phyloP scores from a whole-genome alignment of 2,329 filamentous ascomycete genomes.

The Zopfia rhizophila region DNA sequence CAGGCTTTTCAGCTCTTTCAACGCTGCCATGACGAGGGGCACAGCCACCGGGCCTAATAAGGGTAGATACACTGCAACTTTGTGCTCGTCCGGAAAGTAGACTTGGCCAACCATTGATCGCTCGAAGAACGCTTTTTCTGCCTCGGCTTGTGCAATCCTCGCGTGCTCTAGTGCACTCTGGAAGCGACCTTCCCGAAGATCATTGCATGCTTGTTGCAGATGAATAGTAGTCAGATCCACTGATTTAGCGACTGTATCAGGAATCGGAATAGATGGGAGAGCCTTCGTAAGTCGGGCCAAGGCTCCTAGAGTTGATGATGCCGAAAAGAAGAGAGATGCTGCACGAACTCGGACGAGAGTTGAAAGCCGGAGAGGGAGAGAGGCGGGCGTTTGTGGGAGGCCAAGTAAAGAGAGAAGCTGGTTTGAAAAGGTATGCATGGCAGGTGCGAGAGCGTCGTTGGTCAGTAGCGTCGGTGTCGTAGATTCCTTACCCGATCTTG shows the following conservation, averaged over 20 bases:
- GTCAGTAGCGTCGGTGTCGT: conserved; percentile 64
- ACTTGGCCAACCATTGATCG: conserved; percentile 99
- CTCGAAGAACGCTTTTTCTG: conserved; percentile 96
- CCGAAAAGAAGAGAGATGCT: conserved; percentile 84
- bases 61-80: conserved; percentile 94
- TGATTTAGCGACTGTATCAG: conserved; percentile 83
- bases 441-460: conserved; percentile 75
- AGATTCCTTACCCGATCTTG: conserved; percentile 45
- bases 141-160: conserved; percentile 84
- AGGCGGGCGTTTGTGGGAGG: conserved; percentile 79
- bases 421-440: conserved; percentile 88
- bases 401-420: conserved; percentile 91
- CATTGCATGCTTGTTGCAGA: conserved; percentile 78
- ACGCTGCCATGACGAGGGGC: conserved; percentile 81
- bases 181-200: conserved; percentile 70
- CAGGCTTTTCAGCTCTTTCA: conserved; percentile 79
- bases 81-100: conserved; percentile 98
- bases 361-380: conserved; percentile 84
- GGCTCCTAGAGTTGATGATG: conserved; percentile 93
- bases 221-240: conserved; percentile 83
- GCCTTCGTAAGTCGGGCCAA: conserved; percentile 86
- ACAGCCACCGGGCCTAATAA: conserved; percentile 91
- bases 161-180: conserved; percentile 80
- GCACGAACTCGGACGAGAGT: conserved; percentile 87
- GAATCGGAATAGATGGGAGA: conserved; percentile 90